Evolutionary conservation across 306 rosid species (phyloP), one percentile per base, ranked within the genome.

Genomic region (Fragaria iinumae): DNA sequence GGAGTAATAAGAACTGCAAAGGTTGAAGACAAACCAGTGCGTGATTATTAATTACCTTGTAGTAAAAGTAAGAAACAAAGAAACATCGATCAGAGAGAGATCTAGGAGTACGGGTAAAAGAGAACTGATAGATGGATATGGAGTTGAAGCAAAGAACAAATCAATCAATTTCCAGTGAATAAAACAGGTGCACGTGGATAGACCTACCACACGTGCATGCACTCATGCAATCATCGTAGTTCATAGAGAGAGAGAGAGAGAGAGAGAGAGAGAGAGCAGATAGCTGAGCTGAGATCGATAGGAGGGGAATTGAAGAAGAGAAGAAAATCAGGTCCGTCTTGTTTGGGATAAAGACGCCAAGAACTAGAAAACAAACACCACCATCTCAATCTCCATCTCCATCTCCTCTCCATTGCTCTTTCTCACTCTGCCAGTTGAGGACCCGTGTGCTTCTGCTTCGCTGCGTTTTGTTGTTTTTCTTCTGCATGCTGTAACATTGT

Each of bases 131-230:
- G 67, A 27, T 10, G 12, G 38, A 60, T 29, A 29, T 13, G 32
- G 67, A 27, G 41, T 2, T 10, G n/a, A 29, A 32, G 68, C 68
- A 63, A 32, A 65, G 78, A 83, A 90, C 85, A 77, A 84, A 86
- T 65, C 87, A 67, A 81, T 88, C 80, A 86, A 83, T 77, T 81
- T 41, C 41, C 81, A 74, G 76, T 77, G 88, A 85, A 90, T 84
- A 88, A 85, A 87, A 86, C 93, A 88, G 65, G 65, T 86, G 89
- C 97, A 90, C 97, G 97, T 92, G 93, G 96, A 89, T 48, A 83
- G 89, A 87, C 93, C 93, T 83, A 88, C 84, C 99, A 91, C 99
- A 92, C 99, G 97, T 89, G 97, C 87, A 82, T 90, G 81, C 92
- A 85, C 87, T 95, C 88, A 81, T 90, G 83, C 92, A 85, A 89